phyloP scores from a whole-genome alignment of 345 rosid species.

The Murraya paniculata region DNA sequence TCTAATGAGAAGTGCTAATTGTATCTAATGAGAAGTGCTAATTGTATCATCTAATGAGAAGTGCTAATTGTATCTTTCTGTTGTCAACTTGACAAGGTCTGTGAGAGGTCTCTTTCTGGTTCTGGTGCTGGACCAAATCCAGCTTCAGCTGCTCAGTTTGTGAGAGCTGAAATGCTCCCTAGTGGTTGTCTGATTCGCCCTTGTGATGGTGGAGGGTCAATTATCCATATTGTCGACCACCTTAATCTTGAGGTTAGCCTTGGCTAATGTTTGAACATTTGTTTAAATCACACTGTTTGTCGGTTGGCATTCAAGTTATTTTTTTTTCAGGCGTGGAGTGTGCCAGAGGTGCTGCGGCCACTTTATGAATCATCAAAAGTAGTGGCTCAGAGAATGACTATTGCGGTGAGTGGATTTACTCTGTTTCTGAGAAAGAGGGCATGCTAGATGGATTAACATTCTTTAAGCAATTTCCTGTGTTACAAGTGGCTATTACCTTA shows the following conservation, averaged over 20 bases:
- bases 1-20: not conserved
- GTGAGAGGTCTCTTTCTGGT: conserved; percentile 98
- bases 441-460: not conserved
- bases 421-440: not conserved
- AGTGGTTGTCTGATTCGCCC: conserved; percentile 96
- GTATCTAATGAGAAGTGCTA: not conserved
- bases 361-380: conserved; percentile 92
- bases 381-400: conserved; percentile 91
- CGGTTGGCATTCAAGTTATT: not conserved
- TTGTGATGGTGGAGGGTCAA: conserved; percentile 98
- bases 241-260: conserved; percentile 79
- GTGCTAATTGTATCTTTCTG: not conserved
- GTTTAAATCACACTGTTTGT: not conserved
- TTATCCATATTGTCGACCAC: conserved; percentile 96
- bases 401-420: conserved; percentile 58
- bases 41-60: not conserved
- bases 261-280: not conserved
- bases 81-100: conserved; percentile 47
- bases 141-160: conserved; percentile 80
- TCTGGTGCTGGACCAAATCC: conserved; percentile 89
- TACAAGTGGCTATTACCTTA: not conserved
- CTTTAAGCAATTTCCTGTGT: not conserved
- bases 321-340: conserved; percentile 88
- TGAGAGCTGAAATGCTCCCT: conserved; percentile 95
- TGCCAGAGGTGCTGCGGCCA: conserved; percentile 95